Percentiles rank a stretch among this genome's conserved stretches.
phyloP scores from a whole-genome alignment of 202 grass and related monocot species.

The Brachypodium distachyon region DNA sequence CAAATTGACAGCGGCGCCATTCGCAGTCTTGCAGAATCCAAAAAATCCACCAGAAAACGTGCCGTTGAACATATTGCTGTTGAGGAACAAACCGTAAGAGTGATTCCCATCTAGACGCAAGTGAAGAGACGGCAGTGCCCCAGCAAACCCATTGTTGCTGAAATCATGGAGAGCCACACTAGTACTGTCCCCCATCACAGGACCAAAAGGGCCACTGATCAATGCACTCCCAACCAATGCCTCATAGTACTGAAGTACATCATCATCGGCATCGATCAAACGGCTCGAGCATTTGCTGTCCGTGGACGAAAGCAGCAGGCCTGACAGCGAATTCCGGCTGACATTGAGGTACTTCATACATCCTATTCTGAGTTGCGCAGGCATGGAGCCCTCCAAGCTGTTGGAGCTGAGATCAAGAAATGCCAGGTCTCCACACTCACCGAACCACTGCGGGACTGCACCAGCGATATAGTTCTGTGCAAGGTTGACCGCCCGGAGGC shows the following conservation, averaged over 20 bases:
- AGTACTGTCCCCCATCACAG: neutral
- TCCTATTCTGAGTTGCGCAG: slow-evolving; percentile 15
- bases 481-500: slow-evolving; percentile 45
- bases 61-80: slow-evolving; percentile 30
- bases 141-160: slow-evolving; percentile 44
- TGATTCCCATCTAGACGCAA: slow-evolving; percentile 8
- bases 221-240: slow-evolving; percentile 18
- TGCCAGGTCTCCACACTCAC: slow-evolving; percentile 21
- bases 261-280: neutral
- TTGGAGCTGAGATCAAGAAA: slow-evolving; percentile 77
- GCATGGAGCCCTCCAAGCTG: slow-evolving; percentile 35
- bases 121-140: slow-evolving; percentile 25
- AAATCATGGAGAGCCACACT: slow-evolving; percentile 43
- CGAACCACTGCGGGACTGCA: slow-evolving; percentile 34
- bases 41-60: slow-evolving; percentile 30
- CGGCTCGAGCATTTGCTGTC: slow-evolving; percentile 6
- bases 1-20: slow-evolving; percentile 30
- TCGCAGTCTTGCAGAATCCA: slow-evolving; percentile 19
- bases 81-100: slow-evolving; percentile 39
- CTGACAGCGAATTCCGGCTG: slow-evolving; percentile 39
- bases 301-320: neutral
- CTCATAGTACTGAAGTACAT: slow-evolving; percentile 28
- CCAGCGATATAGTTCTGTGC: slow-evolving; percentile 45
- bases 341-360: slow-evolving; percentile 60
- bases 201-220: slow-evolving; percentile 11